Conservation (phyloP, 2,329 filamentous ascomycete species). For the Aspergillus tubingensis region DNA sequence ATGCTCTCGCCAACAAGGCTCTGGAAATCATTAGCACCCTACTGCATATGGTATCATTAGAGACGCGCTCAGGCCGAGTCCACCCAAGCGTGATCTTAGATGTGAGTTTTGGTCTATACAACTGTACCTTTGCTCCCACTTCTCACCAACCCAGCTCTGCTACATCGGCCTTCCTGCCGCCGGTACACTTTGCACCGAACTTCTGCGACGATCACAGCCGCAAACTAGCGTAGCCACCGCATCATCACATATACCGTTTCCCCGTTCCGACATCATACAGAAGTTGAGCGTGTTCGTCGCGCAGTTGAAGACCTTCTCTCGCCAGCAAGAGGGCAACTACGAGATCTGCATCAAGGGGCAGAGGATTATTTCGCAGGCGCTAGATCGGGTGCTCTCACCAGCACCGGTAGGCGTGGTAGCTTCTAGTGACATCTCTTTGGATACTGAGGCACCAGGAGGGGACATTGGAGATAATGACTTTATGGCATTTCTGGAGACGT, state of each 20-base stretch:
- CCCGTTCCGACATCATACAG: slow-evolving; percentile 26
- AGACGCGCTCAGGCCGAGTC: slow-evolving; percentile 3
- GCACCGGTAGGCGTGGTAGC: neutral
- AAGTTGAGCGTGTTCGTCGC: slow-evolving; percentile 25
- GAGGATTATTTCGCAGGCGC: slow-evolving; percentile 17
- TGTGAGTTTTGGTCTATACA: neutral
- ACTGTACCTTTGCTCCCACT: no score
- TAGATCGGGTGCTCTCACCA: slow-evolving; percentile 19
- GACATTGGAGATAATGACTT: slow-evolving; percentile 10
- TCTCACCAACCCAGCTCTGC: slow-evolving; percentile 11
- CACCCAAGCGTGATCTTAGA: neutral
- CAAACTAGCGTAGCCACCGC: neutral
- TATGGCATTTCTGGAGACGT: slow-evolving; percentile 19
- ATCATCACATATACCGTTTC: slow-evolving; percentile 7
- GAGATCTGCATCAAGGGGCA: slow-evolving; percentile 13
- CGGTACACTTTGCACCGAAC: slow-evolving; percentile 22
- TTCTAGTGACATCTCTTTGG: neutral
- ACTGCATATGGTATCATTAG: slow-evolving; percentile 2
- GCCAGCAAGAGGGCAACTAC: slow-evolving; percentile 16
- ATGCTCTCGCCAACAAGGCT: neutral
- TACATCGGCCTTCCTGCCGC: slow-evolving; percentile 28
- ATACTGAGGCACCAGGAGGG: neutral
- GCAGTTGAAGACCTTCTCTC: slow-evolving; percentile 15
- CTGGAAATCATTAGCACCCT: slow-evolving; percentile 7
- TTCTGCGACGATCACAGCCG: slow-evolving; percentile 23